Evolutionary conservation across 345 rosid species (phyloP).

Genomic region (Theobroma cacao): DNA sequence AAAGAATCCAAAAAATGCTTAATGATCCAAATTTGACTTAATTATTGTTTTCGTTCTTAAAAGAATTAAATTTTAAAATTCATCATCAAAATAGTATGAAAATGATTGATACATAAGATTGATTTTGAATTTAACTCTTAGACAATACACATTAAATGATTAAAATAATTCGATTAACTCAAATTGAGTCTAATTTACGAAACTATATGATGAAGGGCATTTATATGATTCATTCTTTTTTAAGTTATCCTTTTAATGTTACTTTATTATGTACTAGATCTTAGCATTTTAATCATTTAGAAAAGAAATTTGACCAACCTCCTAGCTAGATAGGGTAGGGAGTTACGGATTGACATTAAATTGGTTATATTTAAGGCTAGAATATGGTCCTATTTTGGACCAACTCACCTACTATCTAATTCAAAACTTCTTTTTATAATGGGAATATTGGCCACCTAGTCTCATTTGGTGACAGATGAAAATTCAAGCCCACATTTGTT

Average conservation of each 20-base stretch:
- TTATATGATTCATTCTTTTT: not conserved
- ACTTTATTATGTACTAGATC: not conserved
- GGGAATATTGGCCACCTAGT: not conserved
- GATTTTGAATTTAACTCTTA: too few species aligned
- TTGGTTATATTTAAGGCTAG: slow-evolving; percentile 2
- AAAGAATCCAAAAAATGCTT: not conserved
- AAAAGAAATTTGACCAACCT: slow-evolving; percentile 3
- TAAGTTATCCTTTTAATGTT: not conserved
- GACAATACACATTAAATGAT: too few species aligned
- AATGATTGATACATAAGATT: too few species aligned
- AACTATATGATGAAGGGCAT: not conserved
- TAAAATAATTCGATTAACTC: too few species aligned
- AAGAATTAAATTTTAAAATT: too few species aligned
- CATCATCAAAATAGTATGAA: too few species aligned
- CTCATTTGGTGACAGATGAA: not conserved
- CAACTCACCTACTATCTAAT: not conserved
- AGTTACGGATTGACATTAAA: not conserved
- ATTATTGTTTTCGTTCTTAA: not conserved
- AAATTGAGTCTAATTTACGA: too few species aligned
- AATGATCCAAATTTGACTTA: not conserved
- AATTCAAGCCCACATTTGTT: not conserved
- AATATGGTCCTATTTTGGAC: not conserved
- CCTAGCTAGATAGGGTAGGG: not conserved
- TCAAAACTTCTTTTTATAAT: not conserved
- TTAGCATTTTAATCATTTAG: not conserved